phyloP scores from a whole-genome alignment of 345 rosid species.

The Conringia planisiliqua region DNA sequence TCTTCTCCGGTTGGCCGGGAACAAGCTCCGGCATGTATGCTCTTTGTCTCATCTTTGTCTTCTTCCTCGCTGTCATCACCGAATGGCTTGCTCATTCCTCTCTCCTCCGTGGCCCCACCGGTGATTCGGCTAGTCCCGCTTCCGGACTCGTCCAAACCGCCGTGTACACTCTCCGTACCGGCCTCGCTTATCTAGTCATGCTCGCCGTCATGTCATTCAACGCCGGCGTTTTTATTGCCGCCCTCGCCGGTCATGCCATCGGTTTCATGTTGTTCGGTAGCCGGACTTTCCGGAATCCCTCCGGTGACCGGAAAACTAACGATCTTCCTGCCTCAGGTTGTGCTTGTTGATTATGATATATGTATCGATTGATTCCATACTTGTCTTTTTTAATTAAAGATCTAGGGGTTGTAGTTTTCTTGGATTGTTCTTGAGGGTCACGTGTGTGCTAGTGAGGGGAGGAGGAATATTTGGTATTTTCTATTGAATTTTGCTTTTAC shows the following conservation, averaged over 20 bases:
- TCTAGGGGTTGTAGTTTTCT: conserved; percentile 16
- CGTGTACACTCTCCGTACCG: conserved; percentile 51
- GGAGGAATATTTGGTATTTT: background rate
- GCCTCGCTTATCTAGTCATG: conserved; percentile 61
- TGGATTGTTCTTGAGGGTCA: conserved; percentile 21
- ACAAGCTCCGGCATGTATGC: conserved; percentile 65
- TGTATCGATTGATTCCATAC: background rate
- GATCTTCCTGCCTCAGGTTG: conserved; percentile 23
- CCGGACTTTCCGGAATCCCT: conserved; percentile 25
- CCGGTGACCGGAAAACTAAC: conserved; percentile 15
- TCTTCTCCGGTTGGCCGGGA: conserved; percentile 85
- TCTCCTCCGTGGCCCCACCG: conserved; percentile 31
- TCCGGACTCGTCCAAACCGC: conserved; percentile 54
- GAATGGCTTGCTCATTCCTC: conserved; percentile 49
- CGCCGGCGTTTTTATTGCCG: conserved; percentile 67
- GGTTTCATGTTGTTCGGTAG: conserved; percentile 66
- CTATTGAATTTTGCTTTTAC: background rate
- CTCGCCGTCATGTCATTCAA: conserved; percentile 81
- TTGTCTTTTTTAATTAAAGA: background rate
- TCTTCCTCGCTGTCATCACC: conserved; percentile 46
- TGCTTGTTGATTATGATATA: conserved; percentile 22
- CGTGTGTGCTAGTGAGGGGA: background rate
- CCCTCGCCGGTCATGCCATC: conserved; percentile 62
- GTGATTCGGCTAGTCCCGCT: conserved; percentile 44
- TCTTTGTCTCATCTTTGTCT: conserved; percentile 55